These are phyloP conservation scores for Hanseniaspora sp. DNA, from an alignment of 1,139 yeast species.

Conservation along the genomic window DNA sequence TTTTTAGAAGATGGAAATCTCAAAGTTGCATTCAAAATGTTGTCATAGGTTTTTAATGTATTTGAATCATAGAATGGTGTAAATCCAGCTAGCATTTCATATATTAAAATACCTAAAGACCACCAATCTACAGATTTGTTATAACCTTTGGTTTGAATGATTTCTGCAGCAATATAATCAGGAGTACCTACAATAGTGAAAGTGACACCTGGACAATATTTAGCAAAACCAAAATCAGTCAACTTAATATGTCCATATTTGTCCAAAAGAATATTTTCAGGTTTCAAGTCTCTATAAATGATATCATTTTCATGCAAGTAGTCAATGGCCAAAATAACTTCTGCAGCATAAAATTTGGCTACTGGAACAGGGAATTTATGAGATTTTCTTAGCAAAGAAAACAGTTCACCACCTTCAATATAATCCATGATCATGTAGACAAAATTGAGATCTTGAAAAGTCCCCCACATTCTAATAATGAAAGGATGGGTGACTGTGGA, in stretches of 20 bases:
- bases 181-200: constrained; percentile 98
- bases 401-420: constrained; percentile 95
- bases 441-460: constrained; percentile 82
- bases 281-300: constrained; percentile 89
- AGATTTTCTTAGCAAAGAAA: constrained; percentile 75
- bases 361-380: constrained; percentile 95
- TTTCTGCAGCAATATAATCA: constrained; percentile 97
- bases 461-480: constrained; percentile 96
- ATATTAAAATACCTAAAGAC: constrained; percentile 88
- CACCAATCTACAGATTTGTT: constrained; percentile 98
- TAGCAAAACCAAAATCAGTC: constrained; percentile 96
- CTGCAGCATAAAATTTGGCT: constrained; percentile 95
- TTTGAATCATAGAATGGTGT: constrained; percentile 95
- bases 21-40: constrained; percentile 77
- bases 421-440: constrained; percentile 97
- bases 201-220: constrained; percentile 86
- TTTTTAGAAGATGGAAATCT: constrained; percentile 61
- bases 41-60: constrained; percentile 95
- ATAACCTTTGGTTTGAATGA: constrained; percentile 90
- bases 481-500: constrained; percentile 91
- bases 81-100: constrained; percentile 95
- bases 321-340: constrained; percentile 83
- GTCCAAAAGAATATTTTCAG: constrained; percentile 86
- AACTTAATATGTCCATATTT: constrained; percentile 90
- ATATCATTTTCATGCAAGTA: constrained; percentile 85